These are phyloP conservation scores for Pestalotiopsis sp. DNA, from an alignment of 2,329 filamentous ascomycete genomes.

Conservation along the genomic window DNA sequence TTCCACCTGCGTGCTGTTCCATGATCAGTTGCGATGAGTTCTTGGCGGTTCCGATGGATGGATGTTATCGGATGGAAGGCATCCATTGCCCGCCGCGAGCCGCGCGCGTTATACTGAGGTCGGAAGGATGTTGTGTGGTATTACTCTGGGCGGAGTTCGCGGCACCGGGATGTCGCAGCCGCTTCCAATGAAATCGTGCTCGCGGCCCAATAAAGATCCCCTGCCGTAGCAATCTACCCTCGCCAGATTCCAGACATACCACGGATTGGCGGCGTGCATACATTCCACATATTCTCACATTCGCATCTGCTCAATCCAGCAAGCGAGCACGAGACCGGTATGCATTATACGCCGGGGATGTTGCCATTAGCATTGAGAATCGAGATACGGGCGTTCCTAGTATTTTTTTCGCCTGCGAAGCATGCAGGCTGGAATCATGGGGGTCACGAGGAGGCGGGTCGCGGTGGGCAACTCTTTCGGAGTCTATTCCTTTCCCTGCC, in stretches of 20 bases:
- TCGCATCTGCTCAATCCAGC: background rate
- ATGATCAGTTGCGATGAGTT: background rate
- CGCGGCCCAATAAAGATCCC: background rate
- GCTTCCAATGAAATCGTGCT: background rate
- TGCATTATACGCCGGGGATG: background rate
- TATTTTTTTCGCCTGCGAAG: background rate
- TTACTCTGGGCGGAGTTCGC: background rate
- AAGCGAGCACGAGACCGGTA: constrained; percentile 2
- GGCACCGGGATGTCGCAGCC: constrained; percentile 1
- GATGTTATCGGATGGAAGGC: background rate
- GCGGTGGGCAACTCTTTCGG: background rate
- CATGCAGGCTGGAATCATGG: background rate
- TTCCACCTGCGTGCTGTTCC: background rate
- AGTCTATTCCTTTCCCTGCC: background rate
- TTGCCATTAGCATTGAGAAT: background rate
- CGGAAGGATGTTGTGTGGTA: background rate
- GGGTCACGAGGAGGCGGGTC: background rate
- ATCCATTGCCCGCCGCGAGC: background rate
- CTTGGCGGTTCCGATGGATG: background rate
- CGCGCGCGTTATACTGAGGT: background rate
- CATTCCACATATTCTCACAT: background rate
- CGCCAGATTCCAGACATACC: background rate
- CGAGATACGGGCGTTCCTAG: background rate
- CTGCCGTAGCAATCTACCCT: background rate
- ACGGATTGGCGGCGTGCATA: background rate